phyloP scores from a whole-genome alignment of 768 basidiomycete species.

The Phylloporus arenicola region DNA sequence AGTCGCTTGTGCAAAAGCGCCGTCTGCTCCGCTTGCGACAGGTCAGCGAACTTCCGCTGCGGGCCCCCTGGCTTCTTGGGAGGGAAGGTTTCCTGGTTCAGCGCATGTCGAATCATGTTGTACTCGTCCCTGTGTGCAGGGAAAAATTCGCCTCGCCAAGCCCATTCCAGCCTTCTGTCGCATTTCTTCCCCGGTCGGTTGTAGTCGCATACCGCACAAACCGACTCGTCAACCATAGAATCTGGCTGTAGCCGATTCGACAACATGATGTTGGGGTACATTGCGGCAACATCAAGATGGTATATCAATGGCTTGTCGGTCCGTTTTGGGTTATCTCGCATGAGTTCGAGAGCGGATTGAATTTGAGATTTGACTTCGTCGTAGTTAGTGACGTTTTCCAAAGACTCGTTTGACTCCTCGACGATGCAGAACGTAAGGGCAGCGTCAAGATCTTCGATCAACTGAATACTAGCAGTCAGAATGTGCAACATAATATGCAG shows the following conservation, averaged over 20 bases:
- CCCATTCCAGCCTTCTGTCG: constrained; percentile 92
- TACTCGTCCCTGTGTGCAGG: constrained; percentile 95
- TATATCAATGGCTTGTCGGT: constrained; percentile 93
- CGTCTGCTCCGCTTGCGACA: constrained; percentile 81
- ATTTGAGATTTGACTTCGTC: constrained; percentile 86
- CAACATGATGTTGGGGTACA: constrained; percentile 99
- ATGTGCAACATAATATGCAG: background rate
- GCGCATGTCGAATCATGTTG: constrained; percentile 97
- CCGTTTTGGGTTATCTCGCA: constrained; percentile 89
- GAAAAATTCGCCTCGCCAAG: constrained; percentile 98
- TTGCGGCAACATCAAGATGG: constrained; percentile 97
- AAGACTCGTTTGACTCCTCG: constrained; percentile 72
- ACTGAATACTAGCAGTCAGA: constrained; percentile 37
- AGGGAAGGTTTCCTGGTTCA: constrained; percentile 93
- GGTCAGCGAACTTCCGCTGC: constrained; percentile 76
- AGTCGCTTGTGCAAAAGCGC: constrained; percentile 92
- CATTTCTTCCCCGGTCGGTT: constrained; percentile 95
- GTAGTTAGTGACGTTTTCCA: constrained; percentile 91
- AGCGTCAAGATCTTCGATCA: constrained; percentile 91
- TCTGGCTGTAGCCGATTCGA: constrained; percentile 98
- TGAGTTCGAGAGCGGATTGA: constrained; percentile 67
- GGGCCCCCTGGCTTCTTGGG: constrained; percentile 68
- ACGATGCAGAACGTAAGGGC: constrained; percentile 85
- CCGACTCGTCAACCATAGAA: constrained; percentile 93
- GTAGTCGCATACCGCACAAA: constrained; percentile 97